Conservation (phyloP, 2,329 filamentous ascomycete genomes). For the Colletotrichum plurivorum region DNA sequence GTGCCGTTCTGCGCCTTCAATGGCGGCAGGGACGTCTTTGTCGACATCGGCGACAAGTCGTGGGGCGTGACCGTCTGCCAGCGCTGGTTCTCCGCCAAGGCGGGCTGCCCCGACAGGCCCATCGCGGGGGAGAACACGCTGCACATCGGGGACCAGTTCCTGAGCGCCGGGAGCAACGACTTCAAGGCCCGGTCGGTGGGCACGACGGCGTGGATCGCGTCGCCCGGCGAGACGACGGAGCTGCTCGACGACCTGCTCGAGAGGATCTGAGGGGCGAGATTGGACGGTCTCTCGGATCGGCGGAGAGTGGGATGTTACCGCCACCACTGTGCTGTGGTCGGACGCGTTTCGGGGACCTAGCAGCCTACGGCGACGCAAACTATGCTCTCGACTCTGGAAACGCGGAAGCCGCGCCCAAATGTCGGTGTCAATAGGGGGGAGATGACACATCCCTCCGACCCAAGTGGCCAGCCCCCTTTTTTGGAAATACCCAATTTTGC, state of each 20-base stretch:
- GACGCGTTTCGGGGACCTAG: too few relatives aligned
- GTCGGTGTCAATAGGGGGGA: too few relatives aligned
- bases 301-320: background rate
- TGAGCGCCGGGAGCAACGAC: constrained; percentile 95
- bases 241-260: constrained; percentile 85
- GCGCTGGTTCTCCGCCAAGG: constrained; percentile 78
- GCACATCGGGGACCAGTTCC: constrained; percentile 96
- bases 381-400: too few relatives aligned
- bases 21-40: constrained; percentile 96
- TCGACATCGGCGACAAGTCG: constrained; percentile 98
- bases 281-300: background rate
- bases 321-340: too few relatives aligned
- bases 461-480: too few relatives aligned
- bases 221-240: constrained; percentile 89
- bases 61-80: constrained; percentile 96
- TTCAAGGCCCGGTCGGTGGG: constrained; percentile 94
- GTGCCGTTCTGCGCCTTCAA: constrained; percentile 99
- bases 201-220: constrained; percentile 98
- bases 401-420: too few relatives aligned
- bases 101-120: constrained; percentile 60
- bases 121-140: constrained; percentile 85
- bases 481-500: too few relatives aligned
- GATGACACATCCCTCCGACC: too few relatives aligned
- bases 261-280: constrained; percentile 57
- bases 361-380: too few relatives aligned